Base-by-base conservation (phyloP, 208 protist genomes). In the Crithidia expoeki region DNA sequence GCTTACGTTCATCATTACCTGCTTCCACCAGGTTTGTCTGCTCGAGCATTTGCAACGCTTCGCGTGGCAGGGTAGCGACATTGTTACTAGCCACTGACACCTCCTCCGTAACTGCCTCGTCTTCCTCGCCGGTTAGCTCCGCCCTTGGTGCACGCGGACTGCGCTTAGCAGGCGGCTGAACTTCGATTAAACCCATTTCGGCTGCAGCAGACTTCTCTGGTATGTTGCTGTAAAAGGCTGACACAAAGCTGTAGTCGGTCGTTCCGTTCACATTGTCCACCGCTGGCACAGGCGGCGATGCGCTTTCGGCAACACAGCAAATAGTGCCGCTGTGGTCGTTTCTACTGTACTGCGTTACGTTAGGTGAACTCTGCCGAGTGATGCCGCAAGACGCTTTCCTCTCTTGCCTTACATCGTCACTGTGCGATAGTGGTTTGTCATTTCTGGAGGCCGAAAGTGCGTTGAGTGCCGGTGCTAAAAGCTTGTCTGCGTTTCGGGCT, bases 231-330 rank as follows among this genome's bases (percentile, higher is more conserved):
- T 59, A 44, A n/a, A 65, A 69, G n/a, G 63, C 69, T 17, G 63
- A 66, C 10, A 76, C 30, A 30, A 63, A 76, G 62, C 71, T 76
- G 50, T 69, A 70, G 56, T 57, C 50, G 2, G 38, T 36, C 4
- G 19, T 53, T 28, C 55, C 60, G 10, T 57, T 44, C 16, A n/a
- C 51, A 9, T 55, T 32, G 11, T 3, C 27, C 25, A 34, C 16
- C 0, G n/a, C 50, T n/a, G 21, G 32, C 68, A 36, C 67, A 12
- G 28, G n/a, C 4, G 59, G 28, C 2, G 59, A 52, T 6, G 44
- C 59, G 46, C 46, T 65, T 32, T 34, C 44, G 10, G 42, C 46
- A 16, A n/a, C 28, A 46, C 55, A 65, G n/a, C 27, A 46, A 42
- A 65, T 16, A 14, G 25, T 42, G 30, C 23, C 33, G 38, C 33